Evolutionary conservation across 176 grass and related monocot species (phyloP).

Genomic region (Oryza brachyantha): DNA sequence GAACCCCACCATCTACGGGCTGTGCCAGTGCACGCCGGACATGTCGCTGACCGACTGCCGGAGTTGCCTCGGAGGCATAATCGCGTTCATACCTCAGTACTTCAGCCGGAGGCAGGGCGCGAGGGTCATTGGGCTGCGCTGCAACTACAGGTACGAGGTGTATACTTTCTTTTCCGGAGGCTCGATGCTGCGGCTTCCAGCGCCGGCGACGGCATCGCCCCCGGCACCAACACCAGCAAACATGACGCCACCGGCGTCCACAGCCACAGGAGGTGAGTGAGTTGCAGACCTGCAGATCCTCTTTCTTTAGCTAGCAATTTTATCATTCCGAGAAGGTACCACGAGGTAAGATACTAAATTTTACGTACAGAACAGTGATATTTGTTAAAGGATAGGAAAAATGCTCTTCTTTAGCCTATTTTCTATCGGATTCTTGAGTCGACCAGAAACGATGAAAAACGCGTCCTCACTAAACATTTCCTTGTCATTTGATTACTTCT

Average conservation of each 20-base stretch:
- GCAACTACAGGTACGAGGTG: conserved; percentile 53
- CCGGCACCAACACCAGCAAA: not conserved
- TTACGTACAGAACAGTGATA: too few species aligned
- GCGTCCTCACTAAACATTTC: not conserved
- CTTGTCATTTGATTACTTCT: not conserved
- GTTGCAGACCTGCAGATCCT: not conserved
- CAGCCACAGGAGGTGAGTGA: conserved; percentile 27
- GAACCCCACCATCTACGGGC: conserved; percentile 33
- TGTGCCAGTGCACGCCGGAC: conserved; percentile 57
- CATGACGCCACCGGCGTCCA: not conserved
- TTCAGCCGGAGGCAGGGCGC: conserved; percentile 10
- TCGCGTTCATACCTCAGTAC: not conserved
- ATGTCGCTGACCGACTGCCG: conserved; percentile 26
- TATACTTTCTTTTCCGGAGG: conserved; percentile 45
- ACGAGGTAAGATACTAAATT: too few species aligned
- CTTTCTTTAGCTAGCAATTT: too few species aligned
- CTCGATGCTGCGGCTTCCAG: conserved; percentile 36
- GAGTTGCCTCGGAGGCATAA: conserved; percentile 35
- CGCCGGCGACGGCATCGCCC: not conserved
- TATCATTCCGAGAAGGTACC: too few species aligned
- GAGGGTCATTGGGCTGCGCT: conserved; percentile 19
- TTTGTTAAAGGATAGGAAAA: too few species aligned
- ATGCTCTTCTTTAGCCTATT: not conserved
- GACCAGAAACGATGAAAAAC: not conserved
- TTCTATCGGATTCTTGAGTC: not conserved